phyloP scores from a whole-genome alignment of 2,329 filamentous ascomycete genomes.

The Pestalotiopsis sp. region DNA sequence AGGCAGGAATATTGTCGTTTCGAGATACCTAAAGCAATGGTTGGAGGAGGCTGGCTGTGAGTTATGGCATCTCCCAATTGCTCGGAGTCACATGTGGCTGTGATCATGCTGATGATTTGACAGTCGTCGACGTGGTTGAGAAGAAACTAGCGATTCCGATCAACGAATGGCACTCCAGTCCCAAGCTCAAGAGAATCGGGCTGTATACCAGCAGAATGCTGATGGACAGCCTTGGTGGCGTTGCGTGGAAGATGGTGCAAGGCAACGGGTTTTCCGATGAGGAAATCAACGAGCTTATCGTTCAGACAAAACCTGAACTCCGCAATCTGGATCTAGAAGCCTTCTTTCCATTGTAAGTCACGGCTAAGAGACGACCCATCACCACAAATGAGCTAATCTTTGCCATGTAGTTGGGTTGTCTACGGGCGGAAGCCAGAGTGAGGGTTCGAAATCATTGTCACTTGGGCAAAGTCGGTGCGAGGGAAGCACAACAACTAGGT shows the following conservation, averaged over 20 bases:
- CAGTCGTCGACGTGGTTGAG: constrained; percentile 6
- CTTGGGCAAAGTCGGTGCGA: too few relatives aligned
- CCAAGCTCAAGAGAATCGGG: neutral
- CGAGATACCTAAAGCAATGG: constrained; percentile 3
- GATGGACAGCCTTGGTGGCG: constrained; percentile 66
- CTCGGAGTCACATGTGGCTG: too few relatives aligned
- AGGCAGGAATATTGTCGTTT: constrained; percentile 1
- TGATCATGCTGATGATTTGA: neutral
- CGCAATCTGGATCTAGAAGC: neutral
- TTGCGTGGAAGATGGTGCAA: constrained; percentile 74
- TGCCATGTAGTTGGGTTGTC: constrained; percentile 22
- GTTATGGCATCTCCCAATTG: neutral
- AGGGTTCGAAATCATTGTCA: too few relatives aligned
- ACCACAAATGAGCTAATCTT: constrained; percentile 20
- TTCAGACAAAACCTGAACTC: constrained; percentile 52
- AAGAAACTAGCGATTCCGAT: neutral
- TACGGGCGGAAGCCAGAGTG: constrained; percentile 4
- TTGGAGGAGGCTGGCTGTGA: constrained; percentile 4
- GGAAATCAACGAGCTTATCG: constrained; percentile 75
- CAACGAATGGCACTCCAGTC: neutral
- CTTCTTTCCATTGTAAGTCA: constrained; percentile 1
- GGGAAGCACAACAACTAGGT: too few relatives aligned
- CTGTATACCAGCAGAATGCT: constrained; percentile 15
- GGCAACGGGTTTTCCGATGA: constrained; percentile 74
- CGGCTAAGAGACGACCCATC: neutral